Percentiles rank a stretch among this genome's conserved stretches.
phyloP scores from a whole-genome alignment of 805 yeast genomes.

The Komagataella ulmi region DNA sequence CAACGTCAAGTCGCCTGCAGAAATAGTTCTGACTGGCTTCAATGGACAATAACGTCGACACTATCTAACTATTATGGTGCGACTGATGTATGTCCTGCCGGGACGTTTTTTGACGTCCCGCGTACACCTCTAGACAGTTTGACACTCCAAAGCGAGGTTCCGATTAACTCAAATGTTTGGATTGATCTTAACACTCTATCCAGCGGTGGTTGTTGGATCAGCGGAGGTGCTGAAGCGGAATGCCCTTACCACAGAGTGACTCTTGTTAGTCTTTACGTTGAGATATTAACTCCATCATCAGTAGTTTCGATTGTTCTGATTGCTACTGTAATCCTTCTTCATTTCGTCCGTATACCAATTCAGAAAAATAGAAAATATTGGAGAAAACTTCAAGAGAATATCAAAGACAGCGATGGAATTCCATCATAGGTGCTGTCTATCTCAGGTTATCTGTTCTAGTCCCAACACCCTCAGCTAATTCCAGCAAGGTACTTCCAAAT shows the following conservation, averaged over 20 bases:
- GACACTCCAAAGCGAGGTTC: slow-evolving; percentile 10
- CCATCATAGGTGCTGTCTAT: slow-evolving; percentile 39
- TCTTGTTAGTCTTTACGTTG: slow-evolving; percentile 40
- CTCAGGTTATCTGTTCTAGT: slow-evolving; percentile 13
- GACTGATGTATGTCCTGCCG: slow-evolving; percentile 19
- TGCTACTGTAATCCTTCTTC: slow-evolving; percentile 36
- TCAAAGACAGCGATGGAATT: slow-evolving; percentile 73
- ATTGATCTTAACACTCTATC: slow-evolving; percentile 71
- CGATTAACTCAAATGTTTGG: slow-evolving; percentile 39
- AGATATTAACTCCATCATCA: slow-evolving; percentile 55
- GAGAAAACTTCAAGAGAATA: slow-evolving; percentile 41
- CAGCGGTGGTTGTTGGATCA: slow-evolving; percentile 67
- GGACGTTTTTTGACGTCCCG: slow-evolving; percentile 31
- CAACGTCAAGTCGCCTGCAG: slow-evolving; percentile 39
- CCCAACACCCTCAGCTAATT: slow-evolving; percentile 41
- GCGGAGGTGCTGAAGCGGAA: slow-evolving; percentile 62
- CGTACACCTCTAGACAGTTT: slow-evolving; percentile 31
- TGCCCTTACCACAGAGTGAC: slow-evolving; percentile 66
- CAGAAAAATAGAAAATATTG: slow-evolving; percentile 58
- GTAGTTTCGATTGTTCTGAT: slow-evolving; percentile 42
- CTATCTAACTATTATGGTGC: slow-evolving; percentile 31
- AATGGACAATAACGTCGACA: slow-evolving; percentile 27
- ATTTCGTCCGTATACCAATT: slow-evolving; percentile 51
- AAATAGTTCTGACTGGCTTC: slow-evolving; percentile 19
- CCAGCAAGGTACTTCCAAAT: slow-evolving; percentile 45